Base-by-base conservation (phyloP, 2,329 filamentous ascomycete species). In the Hypoxylon sp. region DNA sequence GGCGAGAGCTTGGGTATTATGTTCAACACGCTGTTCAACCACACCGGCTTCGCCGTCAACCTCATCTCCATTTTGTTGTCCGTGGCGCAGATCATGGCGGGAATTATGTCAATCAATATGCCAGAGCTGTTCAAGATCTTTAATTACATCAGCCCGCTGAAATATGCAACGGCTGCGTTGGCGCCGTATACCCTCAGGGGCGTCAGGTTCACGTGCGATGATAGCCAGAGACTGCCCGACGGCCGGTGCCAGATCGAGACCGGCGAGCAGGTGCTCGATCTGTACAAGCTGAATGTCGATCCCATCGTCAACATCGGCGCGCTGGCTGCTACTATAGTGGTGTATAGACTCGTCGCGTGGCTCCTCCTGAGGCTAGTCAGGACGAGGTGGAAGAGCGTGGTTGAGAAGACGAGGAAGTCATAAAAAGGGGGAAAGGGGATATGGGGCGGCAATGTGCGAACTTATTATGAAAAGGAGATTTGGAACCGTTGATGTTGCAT, bases 1-100 rank as follows among this genome's bases (percentile, higher is more conserved):
- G 92, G 92, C 25, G 92, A 94, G 81, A 91, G 88, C 58, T 75
- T 94, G 0, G 91, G 92, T 0, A 93, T 94, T 75, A 89, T 93
- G 80, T 94, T 94, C 82, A 93, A 93, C 80, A 93, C 91, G 0
- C 80, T 94, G 7, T 92, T 93, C 76, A 78, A 77, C 6, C 91
- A 94, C 75, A 91, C 90, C 0, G 92, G 92, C 1, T 94, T 94
- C 76, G 90, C 91, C 0, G 87, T 94, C 64, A 93, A 92, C 72
- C 79, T 93, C 61, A 93, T 90, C 69, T 89, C 86, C 0, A 85
- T 93, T 45, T 82, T 94, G 17, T 82, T 94, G 2, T 89, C 88
- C 0, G 86, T 94, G 6, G 89, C 91, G 0, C 90, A 90, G 72
- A 86, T 89, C 74, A 91, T 94, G 85, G 86, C 87, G 0, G 91